Base-by-base conservation (phyloP, 768 basidiomycete genomes). In the Phylloporus arenicola region DNA sequence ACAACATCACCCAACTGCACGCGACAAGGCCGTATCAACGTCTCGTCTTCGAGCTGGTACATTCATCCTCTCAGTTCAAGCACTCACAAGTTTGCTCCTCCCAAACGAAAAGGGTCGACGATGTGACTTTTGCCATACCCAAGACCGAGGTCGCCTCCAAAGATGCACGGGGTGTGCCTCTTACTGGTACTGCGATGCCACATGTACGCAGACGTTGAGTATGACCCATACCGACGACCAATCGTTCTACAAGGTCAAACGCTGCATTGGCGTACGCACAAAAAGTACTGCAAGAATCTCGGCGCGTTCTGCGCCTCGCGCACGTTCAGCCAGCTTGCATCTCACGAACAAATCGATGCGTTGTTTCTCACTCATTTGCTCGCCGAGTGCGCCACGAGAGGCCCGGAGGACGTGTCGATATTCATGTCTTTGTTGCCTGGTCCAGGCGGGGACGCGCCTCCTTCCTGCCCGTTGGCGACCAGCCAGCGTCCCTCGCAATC, bases 101-200 rank as follows among this genome's bases (percentile, higher is more conserved):
- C 72, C 72, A 0, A 57, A 64, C 11, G 79, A 83, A 65, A 87
- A 88, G 57, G 77, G 83, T 13, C 70, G 62, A 17, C 71, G 88
- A 53, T 91, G 88, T 56, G 87, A 91, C 61, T 61, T 67, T 24
- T 90, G 87, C 58, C 76, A 82, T 55, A 67, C 63, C 20, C 53
- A 17, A 62, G 68, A 33, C 51, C 49, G 45, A 16, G 53, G 56
- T 12, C 60, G 52, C 30, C 71, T 88, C 39, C 76, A 70, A 53
- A 74, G 72, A 61, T 91, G 88, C 55, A 74, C 79, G 4, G 80
- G 82, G 12, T 90, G 88, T 56, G 77, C 74, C 14, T 74, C 77
- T 0, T 86, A 84, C 61, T 88, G 80, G 78, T 92, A 92, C 60
- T 92, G 88, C 57, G 75, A 77, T 54, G 54, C 70, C 20, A 57